A percentile compares a stretch with the other conserved stretches of the same genome.
These are phyloP conservation scores for Aspergillus sp. DNA, from an alignment of 2,329 filamentous ascomycete genomes.

Conservation along the genomic window DNA sequence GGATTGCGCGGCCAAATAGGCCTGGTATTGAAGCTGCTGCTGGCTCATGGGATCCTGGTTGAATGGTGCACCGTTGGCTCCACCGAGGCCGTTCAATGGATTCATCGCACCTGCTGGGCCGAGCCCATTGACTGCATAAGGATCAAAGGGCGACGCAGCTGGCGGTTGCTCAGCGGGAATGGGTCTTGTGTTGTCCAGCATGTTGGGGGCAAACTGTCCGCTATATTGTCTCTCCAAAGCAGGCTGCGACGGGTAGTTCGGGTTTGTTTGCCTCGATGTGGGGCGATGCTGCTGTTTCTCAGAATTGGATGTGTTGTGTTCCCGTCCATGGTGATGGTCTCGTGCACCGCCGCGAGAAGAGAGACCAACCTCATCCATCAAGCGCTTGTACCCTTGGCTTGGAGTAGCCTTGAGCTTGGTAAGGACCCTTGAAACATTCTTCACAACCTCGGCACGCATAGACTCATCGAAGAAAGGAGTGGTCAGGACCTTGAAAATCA, in stretches of 20 bases:
- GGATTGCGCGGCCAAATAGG: constrained; percentile 45
- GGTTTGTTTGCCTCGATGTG: constrained; percentile 35
- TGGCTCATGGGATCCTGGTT: constrained; percentile 37
- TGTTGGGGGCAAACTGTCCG: constrained; percentile 32
- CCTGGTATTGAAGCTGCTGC: constrained; percentile 56
- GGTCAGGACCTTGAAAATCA: constrained; percentile 98
- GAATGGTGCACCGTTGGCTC: constrained; percentile 28
- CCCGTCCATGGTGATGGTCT: constrained; percentile 37
- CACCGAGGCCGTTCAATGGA: constrained; percentile 23
- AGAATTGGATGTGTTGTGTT: constrained; percentile 27
- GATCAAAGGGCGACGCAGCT: constrained; percentile 32
- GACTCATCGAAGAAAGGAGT: constrained; percentile 95
- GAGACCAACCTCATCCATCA: constrained; percentile 97
- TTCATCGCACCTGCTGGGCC: constrained; percentile 15
- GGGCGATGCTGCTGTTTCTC: constrained; percentile 42
- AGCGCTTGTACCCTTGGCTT: constrained; percentile 90
- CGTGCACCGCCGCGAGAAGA: constrained; percentile 49
- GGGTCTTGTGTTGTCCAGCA: constrained; percentile 32
- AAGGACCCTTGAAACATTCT: constrained; percentile 86
- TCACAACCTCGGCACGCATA: constrained; percentile 80
- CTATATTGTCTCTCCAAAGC: constrained; percentile 39
- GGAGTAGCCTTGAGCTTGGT: constrained; percentile 88
- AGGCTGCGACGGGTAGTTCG: constrained; percentile 31
- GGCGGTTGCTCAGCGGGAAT: constrained; percentile 29
- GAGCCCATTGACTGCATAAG: constrained; percentile 30